Base-by-base conservation (phyloP, 306 rosid genomes). In the Vigna angularis region DNA sequence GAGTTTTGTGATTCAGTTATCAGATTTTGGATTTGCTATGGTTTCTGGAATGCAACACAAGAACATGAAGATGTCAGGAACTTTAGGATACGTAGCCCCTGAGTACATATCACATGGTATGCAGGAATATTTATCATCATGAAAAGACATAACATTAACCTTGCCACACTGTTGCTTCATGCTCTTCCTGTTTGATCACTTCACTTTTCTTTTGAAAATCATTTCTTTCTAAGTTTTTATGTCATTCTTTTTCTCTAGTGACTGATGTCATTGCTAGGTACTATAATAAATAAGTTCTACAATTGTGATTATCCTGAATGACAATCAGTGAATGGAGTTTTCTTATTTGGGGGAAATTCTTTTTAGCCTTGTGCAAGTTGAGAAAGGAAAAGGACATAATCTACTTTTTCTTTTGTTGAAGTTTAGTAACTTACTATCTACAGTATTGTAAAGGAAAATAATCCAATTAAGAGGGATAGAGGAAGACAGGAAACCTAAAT, bases 31-130 rank as follows among this genome's bases (percentile, higher is more conserved):
- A 80, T 87, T 88, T 76, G 89, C 92, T 50, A 80, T 87, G 51
- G 85, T 89, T 66, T 91, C 88, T 67, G 93, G 95, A 24, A 22
- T 79, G 72, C 91, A 92, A 79, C 85, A 88, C 72, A 87, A 91
- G 75, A 88, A 83, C 83, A 58, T 91, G 70, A 86, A 81, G 85
- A 89, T 92, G 81, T 87, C 97, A 0, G 97, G 92, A 88, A 85
- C 91, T 76, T 82, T 83, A 77, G 91, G 90, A 42, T 89, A 90
- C 57, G 88, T 88, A 18, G 96, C 98, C 57, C 97, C 98, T 1
- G 97, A 94, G 75, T 94, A 92, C 85, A 83, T 89, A 69, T 86
- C 87, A 73, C 90, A 94, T 64, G 98, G 98, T 94, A 88, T 67
- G 81, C 57, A 17, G 44, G 69, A 79, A 50, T 50, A 53, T 79